These are phyloP conservation scores for Phytopythium aichiense DNA, from an alignment of 352 stramenopile genomes.

Conservation along the genomic window DNA sequence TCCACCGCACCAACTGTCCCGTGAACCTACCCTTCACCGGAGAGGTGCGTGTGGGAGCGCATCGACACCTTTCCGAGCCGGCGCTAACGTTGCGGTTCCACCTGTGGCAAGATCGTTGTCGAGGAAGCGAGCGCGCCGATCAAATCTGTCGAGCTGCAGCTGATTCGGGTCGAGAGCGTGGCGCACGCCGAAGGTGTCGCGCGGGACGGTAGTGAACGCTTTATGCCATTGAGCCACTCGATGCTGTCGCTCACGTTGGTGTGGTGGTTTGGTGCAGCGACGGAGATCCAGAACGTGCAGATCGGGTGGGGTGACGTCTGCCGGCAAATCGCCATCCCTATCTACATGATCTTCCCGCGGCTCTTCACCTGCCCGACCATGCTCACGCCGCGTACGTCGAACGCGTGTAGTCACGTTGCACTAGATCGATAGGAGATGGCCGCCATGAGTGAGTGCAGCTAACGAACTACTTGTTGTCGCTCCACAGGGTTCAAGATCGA, in stretches of 20 bases:
- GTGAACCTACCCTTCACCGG: constrained; percentile 89
- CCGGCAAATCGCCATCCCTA: constrained; percentile 86
- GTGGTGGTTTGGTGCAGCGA: constrained; percentile 37
- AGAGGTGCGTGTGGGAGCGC: constrained; percentile 37
- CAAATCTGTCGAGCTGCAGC: constrained; percentile 87
- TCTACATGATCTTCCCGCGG: constrained; percentile 94
- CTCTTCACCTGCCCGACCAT: constrained; percentile 92
- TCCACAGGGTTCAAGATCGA: constrained; percentile 85
- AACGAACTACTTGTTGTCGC: not conserved
- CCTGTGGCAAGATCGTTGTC: constrained; percentile 55
- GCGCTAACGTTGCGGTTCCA: not conserved
- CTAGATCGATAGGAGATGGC: no score
- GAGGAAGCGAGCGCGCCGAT: constrained; percentile 72
- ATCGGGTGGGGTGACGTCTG: constrained; percentile 90
- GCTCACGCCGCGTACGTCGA: constrained; percentile 54
- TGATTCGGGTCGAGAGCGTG: constrained; percentile 90
- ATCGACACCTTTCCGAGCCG: not conserved
- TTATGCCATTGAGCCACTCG: no score
- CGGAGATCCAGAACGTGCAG: constrained; percentile 94
- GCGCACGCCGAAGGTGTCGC: constrained; percentile 70
- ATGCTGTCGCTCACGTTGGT: not conserved
- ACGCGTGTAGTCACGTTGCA: no score
- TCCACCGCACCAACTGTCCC: constrained; percentile 88
- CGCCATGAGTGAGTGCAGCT: not conserved
- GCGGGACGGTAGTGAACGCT: constrained; percentile 50